These are phyloP conservation scores for Tylopilus sp. DNA, from an alignment of 1,284 basidiomycete genomes.

Conservation along the genomic window DNA sequence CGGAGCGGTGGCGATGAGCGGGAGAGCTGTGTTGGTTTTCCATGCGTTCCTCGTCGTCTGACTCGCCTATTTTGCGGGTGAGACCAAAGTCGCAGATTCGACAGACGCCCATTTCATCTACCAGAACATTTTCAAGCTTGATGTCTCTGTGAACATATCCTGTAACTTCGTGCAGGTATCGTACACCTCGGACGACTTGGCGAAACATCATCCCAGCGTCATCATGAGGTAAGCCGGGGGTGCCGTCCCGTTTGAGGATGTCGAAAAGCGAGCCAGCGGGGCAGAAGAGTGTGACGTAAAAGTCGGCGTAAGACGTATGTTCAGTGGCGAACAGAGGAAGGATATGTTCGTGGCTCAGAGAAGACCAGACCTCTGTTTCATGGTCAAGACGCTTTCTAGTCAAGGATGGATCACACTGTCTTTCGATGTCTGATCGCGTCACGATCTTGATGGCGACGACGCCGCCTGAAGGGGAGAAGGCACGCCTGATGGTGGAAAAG, in stretches of 20 bases:
- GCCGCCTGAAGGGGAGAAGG: constrained; percentile 62
- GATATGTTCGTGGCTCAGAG: constrained; percentile 72
- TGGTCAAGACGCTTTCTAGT: constrained; percentile 62
- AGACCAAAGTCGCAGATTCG: constrained; percentile 85
- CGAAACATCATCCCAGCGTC: constrained; percentile 87
- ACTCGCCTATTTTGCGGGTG: constrained; percentile 58
- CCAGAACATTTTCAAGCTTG: constrained; percentile 95
- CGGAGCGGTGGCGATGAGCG: constrained; percentile 29
- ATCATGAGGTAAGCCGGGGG: constrained; percentile 62
- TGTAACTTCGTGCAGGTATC: constrained; percentile 81
- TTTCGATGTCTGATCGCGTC: constrained; percentile 49
- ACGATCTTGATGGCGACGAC: constrained; percentile 83
- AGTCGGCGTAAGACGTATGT: constrained; percentile 68
- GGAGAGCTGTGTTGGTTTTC: constrained; percentile 25
- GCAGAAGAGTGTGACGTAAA: constrained; percentile 80
- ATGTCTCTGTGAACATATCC: constrained; percentile 86
- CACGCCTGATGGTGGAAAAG: constrained; percentile 83
- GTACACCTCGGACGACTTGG: constrained; percentile 83
- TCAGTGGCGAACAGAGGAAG: constrained; percentile 76
- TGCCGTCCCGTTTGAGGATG: constrained; percentile 71
- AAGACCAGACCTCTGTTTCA: constrained; percentile 79
- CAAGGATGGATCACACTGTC: constrained; percentile 44
- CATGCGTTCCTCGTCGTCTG: constrained; percentile 39
- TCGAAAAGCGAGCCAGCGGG: constrained; percentile 85
- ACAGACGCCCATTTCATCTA: constrained; percentile 80